Evolutionary conservation across 192 early-diverging fungal species (phyloP), one percentile per base, ranked within the genome.

Genomic region (Rhizoclosmatium globosum): DNA sequence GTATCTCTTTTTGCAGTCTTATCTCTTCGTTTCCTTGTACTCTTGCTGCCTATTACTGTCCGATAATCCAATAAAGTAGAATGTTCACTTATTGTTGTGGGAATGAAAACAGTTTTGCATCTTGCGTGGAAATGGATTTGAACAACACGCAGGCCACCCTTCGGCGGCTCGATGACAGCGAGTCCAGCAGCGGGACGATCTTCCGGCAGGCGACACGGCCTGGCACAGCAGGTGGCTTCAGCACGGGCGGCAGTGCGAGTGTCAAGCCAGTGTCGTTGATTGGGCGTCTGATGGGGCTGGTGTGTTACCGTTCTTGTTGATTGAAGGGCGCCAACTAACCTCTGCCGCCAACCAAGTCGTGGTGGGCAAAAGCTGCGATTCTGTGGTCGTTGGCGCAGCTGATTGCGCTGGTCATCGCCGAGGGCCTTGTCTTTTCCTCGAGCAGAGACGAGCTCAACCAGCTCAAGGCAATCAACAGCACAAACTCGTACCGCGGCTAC

Each of bases 281-380:
- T 31, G 31, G 31, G 31, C 31, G 31, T 31, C 31, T 31, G 31
- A 31, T 31, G 31, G 31, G 31, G 31, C 31, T 31, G 31, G 31
- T 31, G 31, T 31, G 31, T 31, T 31, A 31, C 31, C 31, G 31
- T 31, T 31, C 31, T 31, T 31, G 31, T 31, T 31, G 31, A 31
- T 7, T 53, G 50, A 53, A 17, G 6, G 50, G 50, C 17, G 6
- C 50, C 9, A 53, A 17, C 17, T 53, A 53, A 53, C 9, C 50
- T 7, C 9, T 7, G 6, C 17, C 17, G 50, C 50, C 50, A 13
- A 53, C 9, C 50, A 53, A 53, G 17, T 53, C 6, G 50, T 53
- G 50, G 17, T 86, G 85, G 85, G 81, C 81, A 42, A 83, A 84
- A 59, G 69, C 69, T 39, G 87, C 87, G 13, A 57, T 88, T 21